Conservation (phyloP, 2,329 filamentous ascomycete species). For the Seiridium cupressi region DNA sequence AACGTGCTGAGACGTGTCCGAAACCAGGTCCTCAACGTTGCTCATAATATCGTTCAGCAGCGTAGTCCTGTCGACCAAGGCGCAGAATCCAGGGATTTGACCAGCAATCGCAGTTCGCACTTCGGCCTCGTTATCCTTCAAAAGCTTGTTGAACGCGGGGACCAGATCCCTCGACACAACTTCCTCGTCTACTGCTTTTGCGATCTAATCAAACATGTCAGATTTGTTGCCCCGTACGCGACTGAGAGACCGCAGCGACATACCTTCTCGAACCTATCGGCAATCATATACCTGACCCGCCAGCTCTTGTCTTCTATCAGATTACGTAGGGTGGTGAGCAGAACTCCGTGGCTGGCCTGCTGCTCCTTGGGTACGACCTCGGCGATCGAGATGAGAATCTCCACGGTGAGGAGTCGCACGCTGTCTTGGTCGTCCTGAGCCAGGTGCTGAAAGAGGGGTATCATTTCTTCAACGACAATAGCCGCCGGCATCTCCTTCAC, state of each 20-base stretch:
- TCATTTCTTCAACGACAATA: constrained; percentile 97
- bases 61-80: constrained; percentile 79
- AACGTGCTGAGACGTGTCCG: constrained; percentile 94
- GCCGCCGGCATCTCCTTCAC: constrained; percentile 93
- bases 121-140: constrained; percentile 97
- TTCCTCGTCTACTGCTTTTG: constrained; percentile 97
- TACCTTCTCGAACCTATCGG: constrained; percentile 96
- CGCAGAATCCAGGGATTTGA: constrained; percentile 96
- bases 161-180: constrained; percentile 92
- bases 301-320: constrained; percentile 99
- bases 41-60: constrained; percentile 96
- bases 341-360: constrained; percentile 90
- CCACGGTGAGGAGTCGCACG: constrained; percentile 90
- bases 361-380: constrained; percentile 98
- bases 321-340: constrained; percentile 85
- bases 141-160: constrained; percentile 92
- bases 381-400: constrained; percentile 93
- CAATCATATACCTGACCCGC: constrained; percentile 99
- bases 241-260: constrained; percentile 6
- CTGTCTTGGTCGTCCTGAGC: constrained; percentile 97
- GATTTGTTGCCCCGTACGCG: not conserved
- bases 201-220: constrained; percentile 62
- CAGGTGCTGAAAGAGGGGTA: constrained; percentile 96
- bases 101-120: constrained; percentile 95
- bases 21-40: constrained; percentile 92